These are phyloP conservation scores for Berkeleyomyces rouxiae DNA, from an alignment of 2,329 filamentous ascomycete species.

Conservation along the genomic window DNA sequence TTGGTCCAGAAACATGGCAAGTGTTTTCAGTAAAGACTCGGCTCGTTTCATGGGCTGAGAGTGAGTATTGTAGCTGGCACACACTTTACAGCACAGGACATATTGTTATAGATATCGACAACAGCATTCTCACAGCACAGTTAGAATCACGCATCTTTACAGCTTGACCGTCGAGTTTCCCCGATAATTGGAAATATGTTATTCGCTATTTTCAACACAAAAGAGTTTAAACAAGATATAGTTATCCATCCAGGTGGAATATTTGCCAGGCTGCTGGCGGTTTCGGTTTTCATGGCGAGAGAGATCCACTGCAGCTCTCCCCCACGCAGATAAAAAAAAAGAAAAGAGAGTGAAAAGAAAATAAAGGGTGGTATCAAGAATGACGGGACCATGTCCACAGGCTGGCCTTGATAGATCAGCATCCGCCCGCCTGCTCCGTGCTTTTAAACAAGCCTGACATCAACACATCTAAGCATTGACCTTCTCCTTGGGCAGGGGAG, in stretches of 20 bases:
- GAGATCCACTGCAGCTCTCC: not conserved
- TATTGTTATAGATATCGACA: too few relatives aligned
- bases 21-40: too few relatives aligned
- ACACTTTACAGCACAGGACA: too few relatives aligned
- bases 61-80: too few relatives aligned
- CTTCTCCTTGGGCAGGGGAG: slow-evolving; percentile 43
- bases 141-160: too few relatives aligned
- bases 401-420: not conserved
- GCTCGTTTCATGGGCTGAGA: too few relatives aligned
- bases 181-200: too few relatives aligned
- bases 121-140: too few relatives aligned
- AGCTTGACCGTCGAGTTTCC: too few relatives aligned
- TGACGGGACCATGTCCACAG: not conserved
- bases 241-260: not conserved
- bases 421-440: too few relatives aligned
- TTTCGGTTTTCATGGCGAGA: not conserved
- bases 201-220: not conserved
- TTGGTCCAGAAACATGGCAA: too few relatives aligned
- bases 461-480: slow-evolving; percentile 19
- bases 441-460: not conserved
- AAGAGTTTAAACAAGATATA: not conserved
- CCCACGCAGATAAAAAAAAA: not conserved
- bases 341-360: not conserved
- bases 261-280: not conserved
- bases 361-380: not conserved